A percentile compares a stretch with the other conserved stretches of the same genome.
Conservation (phyloP, 345 rosid genomes). For the Eucalyptus curtisii region DNA sequence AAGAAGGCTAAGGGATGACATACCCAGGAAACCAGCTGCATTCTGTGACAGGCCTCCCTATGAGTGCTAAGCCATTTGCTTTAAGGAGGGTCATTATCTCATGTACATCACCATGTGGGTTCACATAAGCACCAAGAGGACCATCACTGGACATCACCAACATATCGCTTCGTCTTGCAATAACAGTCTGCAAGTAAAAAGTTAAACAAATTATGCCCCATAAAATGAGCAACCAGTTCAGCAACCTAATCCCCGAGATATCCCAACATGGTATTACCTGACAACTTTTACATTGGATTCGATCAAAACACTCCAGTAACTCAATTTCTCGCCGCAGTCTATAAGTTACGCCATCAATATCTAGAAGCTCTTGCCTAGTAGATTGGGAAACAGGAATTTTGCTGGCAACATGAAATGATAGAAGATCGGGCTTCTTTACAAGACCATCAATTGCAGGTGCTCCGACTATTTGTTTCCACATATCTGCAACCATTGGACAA, state of each 20-base stretch:
- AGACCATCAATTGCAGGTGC: slow-evolving; percentile 59
- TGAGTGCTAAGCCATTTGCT: slow-evolving; percentile 60
- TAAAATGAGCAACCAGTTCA: not conserved
- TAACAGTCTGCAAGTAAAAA: slow-evolving; percentile 29
- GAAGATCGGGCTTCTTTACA: slow-evolving; percentile 67
- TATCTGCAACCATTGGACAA: slow-evolving; percentile 34
- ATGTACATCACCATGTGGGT: slow-evolving; percentile 58
- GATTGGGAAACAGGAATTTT: slow-evolving; percentile 86
- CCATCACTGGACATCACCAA: slow-evolving; percentile 95
- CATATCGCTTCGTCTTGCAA: slow-evolving; percentile 92
- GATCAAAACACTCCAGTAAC: slow-evolving; percentile 60
- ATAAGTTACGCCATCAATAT: slow-evolving; percentile 79
- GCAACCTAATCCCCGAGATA: not conserved
- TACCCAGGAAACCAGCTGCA: slow-evolving; percentile 99
- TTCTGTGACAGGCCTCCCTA: slow-evolving; percentile 24
- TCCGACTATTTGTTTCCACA: slow-evolving; percentile 89
- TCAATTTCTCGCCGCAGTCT: slow-evolving; percentile 82
- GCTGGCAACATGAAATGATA: slow-evolving; percentile 85
- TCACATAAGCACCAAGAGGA: slow-evolving; percentile 96
- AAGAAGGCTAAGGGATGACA: not conserved
- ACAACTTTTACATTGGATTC: slow-evolving; percentile 72
- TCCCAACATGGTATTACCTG: slow-evolving; percentile 28
- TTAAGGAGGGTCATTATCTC: slow-evolving; percentile 69
- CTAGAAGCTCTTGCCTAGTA: slow-evolving; percentile 89
- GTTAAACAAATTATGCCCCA: not conserved